Conservation (phyloP, 108 stramenopile species). For the Pseudonitzschia pungens region DNA sequence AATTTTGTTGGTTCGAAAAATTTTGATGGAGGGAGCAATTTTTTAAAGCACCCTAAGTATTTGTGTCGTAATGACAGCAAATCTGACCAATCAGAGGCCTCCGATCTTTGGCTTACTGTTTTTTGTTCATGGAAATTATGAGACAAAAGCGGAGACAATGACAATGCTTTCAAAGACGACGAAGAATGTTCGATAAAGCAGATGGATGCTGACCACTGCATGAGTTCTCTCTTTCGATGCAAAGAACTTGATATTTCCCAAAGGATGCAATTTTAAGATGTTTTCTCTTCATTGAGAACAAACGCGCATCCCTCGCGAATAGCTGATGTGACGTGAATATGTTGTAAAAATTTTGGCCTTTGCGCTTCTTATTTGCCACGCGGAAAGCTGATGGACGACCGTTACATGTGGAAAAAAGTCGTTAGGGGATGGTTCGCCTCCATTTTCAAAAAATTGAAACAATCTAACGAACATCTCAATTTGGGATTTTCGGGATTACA, state of each 20-base stretch:
- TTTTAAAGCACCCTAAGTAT: slow-evolving; percentile 13
- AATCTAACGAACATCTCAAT: neutral
- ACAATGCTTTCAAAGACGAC: neutral
- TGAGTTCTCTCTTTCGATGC: neutral
- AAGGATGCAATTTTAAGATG: neutral
- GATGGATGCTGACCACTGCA: slow-evolving; percentile 1
- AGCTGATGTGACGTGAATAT: neutral
- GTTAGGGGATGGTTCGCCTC: slow-evolving; percentile 4
- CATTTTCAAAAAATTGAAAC: neutral
- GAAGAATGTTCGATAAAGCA: neutral
- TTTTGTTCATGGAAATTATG: slow-evolving; percentile 9
- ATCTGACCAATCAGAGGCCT: slow-evolving; percentile 12
- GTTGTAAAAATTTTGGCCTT: neutral
- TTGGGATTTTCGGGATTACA: neutral
- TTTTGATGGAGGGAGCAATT: neutral
- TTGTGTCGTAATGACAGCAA: slow-evolving; percentile 7
- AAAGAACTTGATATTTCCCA: neutral
- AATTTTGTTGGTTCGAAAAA: neutral
- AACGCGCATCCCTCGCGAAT: neutral
- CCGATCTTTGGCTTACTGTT: slow-evolving; percentile 8
- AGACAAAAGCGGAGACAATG: neutral
- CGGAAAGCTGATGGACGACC: slow-evolving; percentile 1
- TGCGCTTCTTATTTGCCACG: neutral
- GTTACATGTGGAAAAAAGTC: neutral
- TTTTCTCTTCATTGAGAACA: neutral